Conservation (phyloP, 306 rosid genomes). For the Betula pendula region DNA sequence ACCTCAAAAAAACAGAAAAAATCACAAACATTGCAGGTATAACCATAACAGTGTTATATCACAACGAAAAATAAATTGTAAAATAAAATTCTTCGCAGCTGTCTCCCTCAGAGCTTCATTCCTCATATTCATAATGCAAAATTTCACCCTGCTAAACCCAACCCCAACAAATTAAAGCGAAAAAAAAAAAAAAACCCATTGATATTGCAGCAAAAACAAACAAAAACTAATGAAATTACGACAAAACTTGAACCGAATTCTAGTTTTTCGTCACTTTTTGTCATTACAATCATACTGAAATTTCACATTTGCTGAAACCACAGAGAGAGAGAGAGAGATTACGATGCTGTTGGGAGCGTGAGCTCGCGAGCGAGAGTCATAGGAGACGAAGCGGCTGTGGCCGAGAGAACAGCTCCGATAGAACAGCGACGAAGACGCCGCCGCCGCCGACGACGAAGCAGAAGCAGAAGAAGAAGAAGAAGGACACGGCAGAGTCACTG, state of each 20-base stretch:
- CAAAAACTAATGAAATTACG: not conserved
- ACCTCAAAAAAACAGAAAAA: not conserved
- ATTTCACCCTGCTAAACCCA: not conserved
- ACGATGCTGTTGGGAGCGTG: constrained; percentile 40
- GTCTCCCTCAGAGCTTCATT: not conserved
- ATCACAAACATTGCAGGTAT: not conserved
- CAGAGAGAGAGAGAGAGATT: constrained; percentile 13
- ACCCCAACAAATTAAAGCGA: not conserved
- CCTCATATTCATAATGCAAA: not conserved
- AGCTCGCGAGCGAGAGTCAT: constrained; percentile 37
- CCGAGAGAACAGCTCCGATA: constrained; percentile 23
- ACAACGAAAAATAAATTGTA: not conserved
- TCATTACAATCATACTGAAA: not conserved
- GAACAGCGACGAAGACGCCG: constrained; percentile 40
- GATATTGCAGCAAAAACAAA: not conserved
- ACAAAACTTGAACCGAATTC: not conserved
- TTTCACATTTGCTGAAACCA: not conserved
- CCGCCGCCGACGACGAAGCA: constrained; percentile 31
- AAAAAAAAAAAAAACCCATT: not conserved
- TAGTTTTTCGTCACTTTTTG: not conserved
- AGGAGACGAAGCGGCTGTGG: constrained; percentile 23
- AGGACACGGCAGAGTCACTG: constrained; percentile 47
- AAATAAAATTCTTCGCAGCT: not conserved
- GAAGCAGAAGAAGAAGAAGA: constrained; percentile 31
- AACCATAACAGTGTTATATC: not conserved